phyloP scores from a whole-genome alignment of 2,329 filamentous ascomycete genomes.

The Claviceps arundinis region DNA sequence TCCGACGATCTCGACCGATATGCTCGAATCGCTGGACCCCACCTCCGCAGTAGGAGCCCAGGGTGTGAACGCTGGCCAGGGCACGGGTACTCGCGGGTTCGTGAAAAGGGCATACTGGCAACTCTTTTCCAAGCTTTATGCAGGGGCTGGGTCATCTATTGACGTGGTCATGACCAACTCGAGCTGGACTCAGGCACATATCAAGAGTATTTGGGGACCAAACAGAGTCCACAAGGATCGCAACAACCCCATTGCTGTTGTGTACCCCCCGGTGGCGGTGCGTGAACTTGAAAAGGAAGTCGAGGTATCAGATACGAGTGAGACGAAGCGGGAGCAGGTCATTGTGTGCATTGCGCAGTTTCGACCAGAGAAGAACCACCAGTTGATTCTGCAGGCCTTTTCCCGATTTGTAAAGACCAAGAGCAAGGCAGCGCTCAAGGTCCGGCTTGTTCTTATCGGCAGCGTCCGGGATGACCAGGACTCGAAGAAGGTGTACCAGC shows the following conservation, averaged over 20 bases:
- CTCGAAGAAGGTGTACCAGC: conserved; percentile 72
- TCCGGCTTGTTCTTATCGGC: conserved; percentile 73
- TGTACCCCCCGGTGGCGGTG: conserved; percentile 89
- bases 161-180: conserved; percentile 98
- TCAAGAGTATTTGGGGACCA: conserved; percentile 66
- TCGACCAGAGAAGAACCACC: conserved; percentile 92
- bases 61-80: conserved; percentile 75
- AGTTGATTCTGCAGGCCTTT: conserved; percentile 74
- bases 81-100: conserved; percentile 54
- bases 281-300: conserved; percentile 67
- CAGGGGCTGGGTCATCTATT: conserved; percentile 66
- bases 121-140: conserved; percentile 70
- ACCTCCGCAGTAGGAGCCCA: conserved; percentile 41
- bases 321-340: conserved; percentile 54
- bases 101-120: conserved; percentile 78
- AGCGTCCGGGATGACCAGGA: conserved; percentile 80
- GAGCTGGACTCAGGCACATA: conserved; percentile 80
- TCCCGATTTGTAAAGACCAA: conserved; percentile 53
- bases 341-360: conserved; percentile 95
- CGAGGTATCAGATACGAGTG: conserved; percentile 54
- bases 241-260: conserved; percentile 49
- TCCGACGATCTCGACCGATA: conserved; percentile 95
- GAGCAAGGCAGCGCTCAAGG: conserved; percentile 34
- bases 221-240: conserved; percentile 32
- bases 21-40: conserved; percentile 73